Evolutionary conservation across 306 rosid genomes (phyloP).

Genomic region (Gynostemma pentaphyllum): DNA sequence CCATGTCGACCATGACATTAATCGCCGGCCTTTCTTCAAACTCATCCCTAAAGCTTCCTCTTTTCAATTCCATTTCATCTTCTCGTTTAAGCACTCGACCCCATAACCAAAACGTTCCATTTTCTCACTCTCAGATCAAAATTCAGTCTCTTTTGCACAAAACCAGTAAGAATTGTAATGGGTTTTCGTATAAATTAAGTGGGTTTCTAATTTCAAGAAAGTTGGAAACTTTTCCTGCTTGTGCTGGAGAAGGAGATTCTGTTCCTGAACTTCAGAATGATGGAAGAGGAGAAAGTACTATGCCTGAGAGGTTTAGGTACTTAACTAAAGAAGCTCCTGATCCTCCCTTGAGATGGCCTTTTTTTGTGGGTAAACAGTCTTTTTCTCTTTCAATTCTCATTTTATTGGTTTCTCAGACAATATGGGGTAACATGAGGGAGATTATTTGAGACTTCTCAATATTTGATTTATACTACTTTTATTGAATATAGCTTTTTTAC

Average conservation of each 20-base stretch:
- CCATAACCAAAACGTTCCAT: constrained; percentile 8
- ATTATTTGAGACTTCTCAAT: too few species aligned
- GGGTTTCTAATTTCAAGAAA: constrained; percentile 23
- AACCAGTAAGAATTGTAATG: constrained; percentile 11
- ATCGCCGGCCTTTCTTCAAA: constrained; percentile 26
- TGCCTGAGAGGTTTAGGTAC: constrained; percentile 74
- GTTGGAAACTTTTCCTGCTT: constrained; percentile 13
- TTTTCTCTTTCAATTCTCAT: not conserved
- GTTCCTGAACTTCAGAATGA: constrained; percentile 44
- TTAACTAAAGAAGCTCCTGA: constrained; percentile 59
- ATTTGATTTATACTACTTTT: too few species aligned
- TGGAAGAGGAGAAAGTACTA: constrained; percentile 43
- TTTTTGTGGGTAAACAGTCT: constrained; percentile 48
- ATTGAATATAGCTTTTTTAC: too few species aligned
- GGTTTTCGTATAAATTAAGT: constrained; percentile 18
- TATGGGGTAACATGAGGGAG: not conserved
- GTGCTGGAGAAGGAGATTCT: constrained; percentile 18
- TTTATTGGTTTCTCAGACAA: constrained; percentile 13
- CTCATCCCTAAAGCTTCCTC: constrained; percentile 24
- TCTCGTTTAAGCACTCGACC: constrained; percentile 12
- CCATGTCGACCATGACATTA: constrained; percentile 40
- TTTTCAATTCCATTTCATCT: constrained; percentile 10
- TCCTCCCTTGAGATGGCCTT: constrained; percentile 74
- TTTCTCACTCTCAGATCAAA: constrained; percentile 18
- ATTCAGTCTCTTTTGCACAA: constrained; percentile 15